Base-by-base conservation (phyloP, 768 basidiomycete species). In the Russula sp. region DNA sequence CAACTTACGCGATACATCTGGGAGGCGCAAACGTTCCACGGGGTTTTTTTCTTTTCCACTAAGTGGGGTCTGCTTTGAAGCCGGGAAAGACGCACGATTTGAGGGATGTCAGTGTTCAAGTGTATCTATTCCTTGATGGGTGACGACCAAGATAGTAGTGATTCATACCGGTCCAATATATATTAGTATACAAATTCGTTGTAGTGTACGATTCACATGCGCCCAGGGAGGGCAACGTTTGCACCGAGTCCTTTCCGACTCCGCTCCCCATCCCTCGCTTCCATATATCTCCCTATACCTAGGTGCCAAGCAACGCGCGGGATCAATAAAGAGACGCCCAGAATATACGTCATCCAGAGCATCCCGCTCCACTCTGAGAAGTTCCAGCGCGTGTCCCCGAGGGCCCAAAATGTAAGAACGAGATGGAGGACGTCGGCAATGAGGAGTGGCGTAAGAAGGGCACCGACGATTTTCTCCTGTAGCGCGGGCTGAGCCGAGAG, bases 291-390 rank as follows among this genome's bases (percentile, higher is more conserved):
- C 61, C 86, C 88, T 57, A 91, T 76, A 9, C 89, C 89, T 54
- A 89, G 68, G 71, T 88, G 84, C 89, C 89, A 91, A 65, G 83
- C 79, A 20, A 87, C 70, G 31, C 89, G 80, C 11, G 89, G 88
- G 52, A 90, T 73, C 79, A 90, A 75, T 55, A 91, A 72, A 14
- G 80, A 81, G 40, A 89, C 66, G 0, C 89, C 89, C 13, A 87
- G 70, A 16, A 84, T 52, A 18, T 89, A 70, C 0, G 88, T 90
- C 6, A 80, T 76, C 84, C 86, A 88, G 20, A 89, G 71, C 82
- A 88, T 85, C 0, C 84, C 81, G 65, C 77, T 83, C 88, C 88
- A 91, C 31, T 75, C 78, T 48, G 72, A 69, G 20, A 88, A 66
- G 55, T 82, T 73, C 85, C 86, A 90, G 64, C 80, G 77, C 58